phyloP scores from a whole-genome alignment of 1,284 basidiomycete species.

The Mycosarcoma maydis region DNA sequence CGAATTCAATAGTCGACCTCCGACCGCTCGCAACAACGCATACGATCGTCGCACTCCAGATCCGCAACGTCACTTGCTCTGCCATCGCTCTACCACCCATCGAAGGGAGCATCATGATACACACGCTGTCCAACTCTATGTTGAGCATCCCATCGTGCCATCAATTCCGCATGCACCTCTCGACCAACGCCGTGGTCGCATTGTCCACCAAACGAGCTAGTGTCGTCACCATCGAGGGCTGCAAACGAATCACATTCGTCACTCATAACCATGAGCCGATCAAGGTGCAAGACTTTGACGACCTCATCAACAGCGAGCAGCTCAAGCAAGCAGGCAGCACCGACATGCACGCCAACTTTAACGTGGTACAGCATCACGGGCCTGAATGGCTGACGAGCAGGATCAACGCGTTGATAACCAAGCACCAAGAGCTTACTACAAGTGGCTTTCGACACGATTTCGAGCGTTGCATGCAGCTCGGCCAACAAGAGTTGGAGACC shows the following conservation, averaged over 20 bases:
- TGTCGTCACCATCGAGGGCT: slow-evolving; percentile 30
- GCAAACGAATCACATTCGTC: slow-evolving; percentile 9
- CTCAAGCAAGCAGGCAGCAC: slow-evolving; percentile 1
- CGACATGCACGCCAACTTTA: slow-evolving; percentile 3
- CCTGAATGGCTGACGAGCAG: background rate
- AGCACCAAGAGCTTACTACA: background rate
- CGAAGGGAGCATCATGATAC: slow-evolving; percentile 44
- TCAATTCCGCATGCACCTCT: slow-evolving; percentile 46
- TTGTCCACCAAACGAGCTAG: slow-evolving; percentile 26
- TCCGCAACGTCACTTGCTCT: slow-evolving; percentile 18
- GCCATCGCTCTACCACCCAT: slow-evolving; percentile 24
- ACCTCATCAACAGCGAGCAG: slow-evolving; percentile 31
- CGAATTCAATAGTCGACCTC: slow-evolving; percentile 23
- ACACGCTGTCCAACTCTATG: slow-evolving; percentile 7
- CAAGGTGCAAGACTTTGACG: slow-evolving; percentile 46
- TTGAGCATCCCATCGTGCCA: slow-evolving; percentile 21
- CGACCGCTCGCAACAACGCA: slow-evolving; percentile 3
- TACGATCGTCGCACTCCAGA: slow-evolving; percentile 24
- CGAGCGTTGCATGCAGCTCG: background rate
- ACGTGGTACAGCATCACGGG: background rate
- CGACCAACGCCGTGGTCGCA: slow-evolving; percentile 5
- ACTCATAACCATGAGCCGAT: background rate
- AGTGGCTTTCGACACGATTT: background rate
- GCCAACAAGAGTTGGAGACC: background rate
- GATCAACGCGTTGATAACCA: background rate